These are phyloP conservation scores for Spergularia azorica DNA, from an alignment of 179 eudicot species.

Conservation along the genomic window DNA sequence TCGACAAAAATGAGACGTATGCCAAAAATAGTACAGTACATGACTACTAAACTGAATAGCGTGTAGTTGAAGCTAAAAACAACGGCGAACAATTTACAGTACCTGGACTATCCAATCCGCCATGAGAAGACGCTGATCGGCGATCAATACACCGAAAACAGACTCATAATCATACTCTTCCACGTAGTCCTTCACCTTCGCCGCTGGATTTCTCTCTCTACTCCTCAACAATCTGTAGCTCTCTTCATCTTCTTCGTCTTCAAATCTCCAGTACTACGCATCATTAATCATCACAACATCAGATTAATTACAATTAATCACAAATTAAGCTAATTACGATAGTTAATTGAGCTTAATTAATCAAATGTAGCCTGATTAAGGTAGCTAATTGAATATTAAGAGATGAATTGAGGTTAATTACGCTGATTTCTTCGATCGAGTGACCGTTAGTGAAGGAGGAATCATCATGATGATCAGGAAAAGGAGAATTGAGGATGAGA, in stretches of 20 bases:
- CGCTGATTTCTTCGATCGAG: constrained; percentile 27
- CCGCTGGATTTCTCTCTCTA: constrained; percentile 71
- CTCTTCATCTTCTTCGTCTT: constrained; percentile 68
- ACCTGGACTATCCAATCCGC: constrained; percentile 99
- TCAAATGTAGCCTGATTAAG: not conserved
- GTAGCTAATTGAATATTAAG: not conserved
- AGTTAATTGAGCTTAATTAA: not conserved
- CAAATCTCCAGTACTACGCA: constrained; percentile 51
- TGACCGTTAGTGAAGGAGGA: constrained; percentile 30
- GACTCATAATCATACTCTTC: constrained; percentile 62
- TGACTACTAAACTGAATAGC: too few relatives aligned
- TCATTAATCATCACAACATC: not conserved
- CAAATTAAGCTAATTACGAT: too few relatives aligned
- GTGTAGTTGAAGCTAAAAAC: constrained; percentile 18
- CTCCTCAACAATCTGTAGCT: constrained; percentile 61
- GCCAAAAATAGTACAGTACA: not conserved
- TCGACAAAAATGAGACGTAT: not conserved
- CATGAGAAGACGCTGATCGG: constrained; percentile 81
- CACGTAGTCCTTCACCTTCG: constrained; percentile 61
- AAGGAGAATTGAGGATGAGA: constrained; percentile 33
- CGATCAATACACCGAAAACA: constrained; percentile 58
- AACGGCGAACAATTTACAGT: constrained; percentile 5
- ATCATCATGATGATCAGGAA: constrained; percentile 14
- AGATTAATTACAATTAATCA: not conserved
- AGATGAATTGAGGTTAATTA: constrained; percentile 2